These are phyloP conservation scores for Penicillium pulvis DNA, from an alignment of 495 filamentous ascomycete species.

Conservation along the genomic window DNA sequence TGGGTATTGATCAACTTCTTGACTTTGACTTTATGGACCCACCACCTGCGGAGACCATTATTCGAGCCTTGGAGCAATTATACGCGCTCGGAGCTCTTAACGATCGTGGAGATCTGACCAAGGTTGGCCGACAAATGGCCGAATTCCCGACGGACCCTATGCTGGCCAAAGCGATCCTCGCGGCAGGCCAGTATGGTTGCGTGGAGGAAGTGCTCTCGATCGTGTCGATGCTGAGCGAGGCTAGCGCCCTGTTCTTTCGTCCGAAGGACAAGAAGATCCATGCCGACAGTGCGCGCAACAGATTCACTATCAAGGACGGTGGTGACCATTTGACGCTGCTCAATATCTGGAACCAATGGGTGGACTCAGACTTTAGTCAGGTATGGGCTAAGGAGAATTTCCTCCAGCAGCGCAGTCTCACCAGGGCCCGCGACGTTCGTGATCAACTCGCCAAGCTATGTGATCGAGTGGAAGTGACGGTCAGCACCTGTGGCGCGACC, in stretches of 20 bases:
- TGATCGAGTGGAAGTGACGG: slow-evolving; percentile 83
- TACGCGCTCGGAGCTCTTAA: slow-evolving; percentile 92
- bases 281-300: slow-evolving; percentile 86
- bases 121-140: slow-evolving; percentile 92
- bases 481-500: slow-evolving; percentile 66
- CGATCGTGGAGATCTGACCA: slow-evolving; percentile 86
- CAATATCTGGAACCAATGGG: slow-evolving; percentile 98
- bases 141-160: slow-evolving; percentile 95
- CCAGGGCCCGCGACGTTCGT: slow-evolving; percentile 85
- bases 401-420: slow-evolving; percentile 83
- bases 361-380: slow-evolving; percentile 85
- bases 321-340: slow-evolving; percentile 89
- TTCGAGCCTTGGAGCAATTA: slow-evolving; percentile 86
- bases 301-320: slow-evolving; percentile 91
- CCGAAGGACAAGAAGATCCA: slow-evolving; percentile 98
- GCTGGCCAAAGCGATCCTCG: slow-evolving; percentile 90
- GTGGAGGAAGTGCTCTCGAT: slow-evolving; percentile 95
- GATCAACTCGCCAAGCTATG: slow-evolving; percentile 95
- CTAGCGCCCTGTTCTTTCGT: slow-evolving; percentile 87
- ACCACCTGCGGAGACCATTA: slow-evolving; percentile 86
- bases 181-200: slow-evolving; percentile 83
- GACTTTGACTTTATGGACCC: slow-evolving; percentile 98
- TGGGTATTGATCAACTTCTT: slow-evolving; percentile 92
- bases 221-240: slow-evolving; percentile 90
- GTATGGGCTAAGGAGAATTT: slow-evolving; percentile 95